Evolutionary conservation across 106 monocot species (phyloP), one percentile per base, ranked within the genome.

Genomic region (Triglochin maritima): DNA sequence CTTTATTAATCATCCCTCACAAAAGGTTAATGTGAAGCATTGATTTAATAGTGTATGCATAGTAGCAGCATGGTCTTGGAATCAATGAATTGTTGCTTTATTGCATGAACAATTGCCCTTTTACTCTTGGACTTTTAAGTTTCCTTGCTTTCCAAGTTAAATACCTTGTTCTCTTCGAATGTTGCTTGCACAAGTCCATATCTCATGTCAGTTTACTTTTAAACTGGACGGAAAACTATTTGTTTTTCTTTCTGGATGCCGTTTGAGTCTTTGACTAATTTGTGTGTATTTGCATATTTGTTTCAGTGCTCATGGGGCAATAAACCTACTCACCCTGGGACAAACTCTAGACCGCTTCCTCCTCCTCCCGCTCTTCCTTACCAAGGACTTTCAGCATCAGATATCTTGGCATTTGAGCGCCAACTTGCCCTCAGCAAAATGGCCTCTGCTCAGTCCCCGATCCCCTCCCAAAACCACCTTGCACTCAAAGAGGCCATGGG

Each of bases 281-380:
- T 29, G 29, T 29, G 29, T 29, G 29, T 29, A 29, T 29, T 29
- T 29, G 29, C 29, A 1, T 29, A 29, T 29, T 29, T 29, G 1
- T 29, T 41, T 14, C 83, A 90, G 89, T 90, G 89, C 62, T 90
- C 83, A 3, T 90, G 89, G 89, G 89, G 89, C 59, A 90, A 73
- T 71, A 90, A 90, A 43, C 89, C 89, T 0, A 90, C 89, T 16
- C 83, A 81, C 41, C 86, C 83, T 1, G 89, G 89, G n/a, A 70
- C 79, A 7, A 42, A 42, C 49, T 83, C 86, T 0, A 77, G 44
- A 3, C 89, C 89, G 16, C 65, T 88, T 2, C 87, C 84, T 0
- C 81, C 83, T 7, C 88, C 88, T 52, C 50, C 72, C 5, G 82
- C 83, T 15, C 64, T 63, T n/a, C 62, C 79, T 2, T 81, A 69